Evolutionary conservation across 371 early-diverging fungal genomes (phyloP).

Genomic region (Nematocida parisii): DNA sequence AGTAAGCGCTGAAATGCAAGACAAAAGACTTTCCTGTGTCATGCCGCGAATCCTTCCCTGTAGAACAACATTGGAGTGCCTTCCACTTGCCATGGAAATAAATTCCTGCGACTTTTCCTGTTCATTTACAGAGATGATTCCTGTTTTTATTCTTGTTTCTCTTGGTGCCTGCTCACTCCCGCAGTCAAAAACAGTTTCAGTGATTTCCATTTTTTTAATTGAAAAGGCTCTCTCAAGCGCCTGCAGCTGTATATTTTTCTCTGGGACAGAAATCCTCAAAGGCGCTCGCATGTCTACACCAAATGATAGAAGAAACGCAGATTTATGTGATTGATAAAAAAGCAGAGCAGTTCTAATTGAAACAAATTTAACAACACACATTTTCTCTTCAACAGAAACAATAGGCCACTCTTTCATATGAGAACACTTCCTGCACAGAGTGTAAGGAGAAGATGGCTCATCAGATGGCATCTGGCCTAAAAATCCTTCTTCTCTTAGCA

Average conservation of each 20-base stretch:
- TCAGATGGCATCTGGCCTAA: background rate
- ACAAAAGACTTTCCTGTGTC: slow-evolving; percentile 55
- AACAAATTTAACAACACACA: background rate
- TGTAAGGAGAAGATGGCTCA: background rate
- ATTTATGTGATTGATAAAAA: slow-evolving; percentile 7
- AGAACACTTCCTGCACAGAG: background rate
- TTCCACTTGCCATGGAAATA: slow-evolving; percentile 64
- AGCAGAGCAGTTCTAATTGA: background rate
- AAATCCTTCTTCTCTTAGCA: background rate
- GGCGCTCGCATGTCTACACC: background rate
- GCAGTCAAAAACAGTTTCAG: background rate
- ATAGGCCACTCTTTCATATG: background rate
- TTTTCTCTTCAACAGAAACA: background rate
- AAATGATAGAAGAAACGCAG: background rate
- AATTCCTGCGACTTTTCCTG: slow-evolving; percentile 2
- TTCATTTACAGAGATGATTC: background rate
- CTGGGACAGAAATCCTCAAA: background rate
- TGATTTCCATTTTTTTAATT: background rate
- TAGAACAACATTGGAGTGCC: slow-evolving; percentile 66
- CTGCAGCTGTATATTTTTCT: background rate
- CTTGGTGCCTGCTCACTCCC: background rate
- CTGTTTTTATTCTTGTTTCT: background rate
- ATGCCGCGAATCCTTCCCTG: slow-evolving; percentile 62
- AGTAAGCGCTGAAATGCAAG: slow-evolving; percentile 53
- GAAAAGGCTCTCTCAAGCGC: slow-evolving; percentile 14